phyloP scores from a whole-genome alignment of 805 yeast species.

The Wickerhamiella alocasiicola region DNA sequence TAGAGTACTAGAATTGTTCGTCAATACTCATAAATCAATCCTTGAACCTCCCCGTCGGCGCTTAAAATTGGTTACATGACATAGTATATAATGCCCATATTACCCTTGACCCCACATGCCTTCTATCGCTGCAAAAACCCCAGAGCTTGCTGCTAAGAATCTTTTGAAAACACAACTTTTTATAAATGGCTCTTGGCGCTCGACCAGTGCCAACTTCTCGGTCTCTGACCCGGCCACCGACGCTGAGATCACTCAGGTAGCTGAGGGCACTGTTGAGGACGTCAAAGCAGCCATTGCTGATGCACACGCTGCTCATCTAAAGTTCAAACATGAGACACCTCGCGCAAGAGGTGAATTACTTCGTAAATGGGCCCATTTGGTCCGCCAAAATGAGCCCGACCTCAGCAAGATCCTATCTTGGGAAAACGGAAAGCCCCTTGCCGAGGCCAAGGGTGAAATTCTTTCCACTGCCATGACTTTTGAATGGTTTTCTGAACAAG shows the following conservation, averaged over 20 bases:
- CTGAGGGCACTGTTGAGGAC: constrained; percentile 41
- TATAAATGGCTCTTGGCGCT: constrained; percentile 63
- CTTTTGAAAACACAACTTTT: constrained; percentile 37
- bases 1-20: too few relatives aligned
- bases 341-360: constrained; percentile 45
- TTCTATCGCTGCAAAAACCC: too few relatives aligned
- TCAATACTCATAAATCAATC: too few relatives aligned
- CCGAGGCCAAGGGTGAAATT: constrained; percentile 64
- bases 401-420: constrained; percentile 50
- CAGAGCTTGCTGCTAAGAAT: too few relatives aligned
- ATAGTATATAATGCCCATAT: too few relatives aligned
- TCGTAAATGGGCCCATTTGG: constrained; percentile 38
- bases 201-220: constrained; percentile 37
- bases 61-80: too few relatives aligned
- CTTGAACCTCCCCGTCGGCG: too few relatives aligned
- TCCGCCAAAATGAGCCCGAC: constrained; percentile 48
- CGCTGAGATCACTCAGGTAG: constrained; percentile 40
- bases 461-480: constrained; percentile 59
- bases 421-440: constrained; percentile 64
- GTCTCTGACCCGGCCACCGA: constrained; percentile 69
- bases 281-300: constrained; percentile 41
- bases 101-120: too few relatives aligned
- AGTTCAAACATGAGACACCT: constrained; percentile 42
- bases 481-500: constrained; percentile 77
- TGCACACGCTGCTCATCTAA: constrained; percentile 42